Evolutionary conservation across 768 basidiomycete genomes (phyloP).

Genomic region (Tricholoma saponaceum): DNA sequence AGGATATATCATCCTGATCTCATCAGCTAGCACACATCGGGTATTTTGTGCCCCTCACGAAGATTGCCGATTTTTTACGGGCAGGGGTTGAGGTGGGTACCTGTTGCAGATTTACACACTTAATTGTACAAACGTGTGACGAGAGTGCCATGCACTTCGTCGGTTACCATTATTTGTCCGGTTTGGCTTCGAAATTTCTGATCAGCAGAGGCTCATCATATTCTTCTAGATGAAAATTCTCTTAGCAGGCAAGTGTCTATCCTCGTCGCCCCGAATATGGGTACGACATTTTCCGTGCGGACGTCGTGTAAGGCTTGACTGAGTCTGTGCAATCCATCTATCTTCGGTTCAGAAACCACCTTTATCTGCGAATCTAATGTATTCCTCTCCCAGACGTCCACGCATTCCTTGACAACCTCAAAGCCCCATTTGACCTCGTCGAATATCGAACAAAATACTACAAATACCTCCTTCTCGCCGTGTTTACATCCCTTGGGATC

Average conservation of each 20-base stretch:
- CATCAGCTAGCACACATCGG: conserved; percentile 80
- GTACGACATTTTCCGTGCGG: neutral
- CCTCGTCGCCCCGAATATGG: neutral
- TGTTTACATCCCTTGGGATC: conserved; percentile 87
- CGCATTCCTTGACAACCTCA: conserved; percentile 96
- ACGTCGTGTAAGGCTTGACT: neutral
- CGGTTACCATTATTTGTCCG: neutral
- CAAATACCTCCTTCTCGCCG: conserved; percentile 70
- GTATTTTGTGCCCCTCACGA: conserved; percentile 92
- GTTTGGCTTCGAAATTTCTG: neutral
- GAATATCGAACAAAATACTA: conserved; percentile 89
- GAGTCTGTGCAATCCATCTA: neutral
- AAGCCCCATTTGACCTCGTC: conserved; percentile 92
- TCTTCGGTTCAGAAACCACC: neutral
- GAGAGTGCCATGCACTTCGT: neutral
- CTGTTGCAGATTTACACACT: neutral
- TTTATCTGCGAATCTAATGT: neutral
- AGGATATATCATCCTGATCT: conserved; percentile 4
- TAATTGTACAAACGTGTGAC: neutral
- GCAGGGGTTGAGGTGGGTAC: conserved; percentile 79
- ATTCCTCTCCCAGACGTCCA: conserved; percentile 67
- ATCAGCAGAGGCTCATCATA: neutral
- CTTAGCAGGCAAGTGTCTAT: conserved; percentile 56
- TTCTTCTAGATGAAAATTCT: conserved; percentile 65
- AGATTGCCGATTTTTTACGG: conserved; percentile 93